Evolutionary conservation across 2,329 filamentous ascomycete genomes (phyloP).

Genomic region (Emmonsia crescens): DNA sequence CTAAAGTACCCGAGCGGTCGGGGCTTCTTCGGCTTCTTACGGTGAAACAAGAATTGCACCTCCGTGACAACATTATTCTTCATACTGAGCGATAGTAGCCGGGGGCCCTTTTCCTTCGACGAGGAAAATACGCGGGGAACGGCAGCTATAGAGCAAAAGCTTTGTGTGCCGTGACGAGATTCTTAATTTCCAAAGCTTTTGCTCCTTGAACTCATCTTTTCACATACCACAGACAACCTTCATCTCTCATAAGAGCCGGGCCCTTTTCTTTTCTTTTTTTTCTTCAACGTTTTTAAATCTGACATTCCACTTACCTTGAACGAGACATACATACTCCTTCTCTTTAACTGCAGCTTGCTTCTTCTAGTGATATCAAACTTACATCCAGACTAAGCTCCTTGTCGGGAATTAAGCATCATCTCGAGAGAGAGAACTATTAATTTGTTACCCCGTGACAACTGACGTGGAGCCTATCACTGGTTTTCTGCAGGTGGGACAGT

Average conservation of each 20-base stretch:
- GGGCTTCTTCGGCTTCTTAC: background rate
- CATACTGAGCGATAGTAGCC: background rate
- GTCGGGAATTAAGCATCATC: background rate
- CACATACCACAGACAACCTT: background rate
- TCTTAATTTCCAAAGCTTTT: background rate
- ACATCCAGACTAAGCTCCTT: background rate
- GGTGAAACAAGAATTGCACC: background rate
- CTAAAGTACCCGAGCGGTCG: background rate
- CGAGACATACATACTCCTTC: background rate
- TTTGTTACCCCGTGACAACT: background rate
- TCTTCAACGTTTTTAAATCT: no score
- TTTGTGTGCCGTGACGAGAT: background rate
- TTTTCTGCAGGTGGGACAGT: conserved; percentile 6
- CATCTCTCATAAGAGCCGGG: background rate
- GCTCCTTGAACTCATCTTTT: background rate
- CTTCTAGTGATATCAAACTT: background rate
- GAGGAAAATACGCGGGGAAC: background rate
- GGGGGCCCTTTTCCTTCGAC: background rate
- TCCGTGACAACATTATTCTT: background rate
- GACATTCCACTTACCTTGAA: background rate
- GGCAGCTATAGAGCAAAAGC: background rate
- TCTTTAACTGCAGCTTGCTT: background rate
- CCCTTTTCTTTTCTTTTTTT: background rate
- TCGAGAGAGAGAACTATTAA: background rate
- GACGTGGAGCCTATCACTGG: conserved; percentile 1